Percentiles rank a stretch among this genome's conserved stretches.
Evolutionary conservation across 805 yeast species (phyloP).

Genomic region (Pichia thaimueangensis): DNA sequence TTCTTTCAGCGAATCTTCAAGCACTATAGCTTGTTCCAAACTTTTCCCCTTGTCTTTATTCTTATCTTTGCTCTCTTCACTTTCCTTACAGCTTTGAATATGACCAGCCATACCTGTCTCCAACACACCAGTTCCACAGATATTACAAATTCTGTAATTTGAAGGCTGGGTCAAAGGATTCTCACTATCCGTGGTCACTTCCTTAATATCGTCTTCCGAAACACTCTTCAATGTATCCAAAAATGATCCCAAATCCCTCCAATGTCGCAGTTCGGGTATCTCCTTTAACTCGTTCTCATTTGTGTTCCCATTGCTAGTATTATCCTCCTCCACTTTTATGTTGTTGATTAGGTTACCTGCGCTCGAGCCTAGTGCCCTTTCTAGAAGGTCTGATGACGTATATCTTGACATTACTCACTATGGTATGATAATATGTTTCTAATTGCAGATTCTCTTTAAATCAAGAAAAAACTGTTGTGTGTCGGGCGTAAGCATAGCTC

Average conservation of each 20-base stretch:
- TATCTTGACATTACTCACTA: background rate
- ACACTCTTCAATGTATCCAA: slow-evolving; percentile 26
- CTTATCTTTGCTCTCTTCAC: background rate
- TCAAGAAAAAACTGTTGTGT: too few species aligned
- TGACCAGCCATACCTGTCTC: slow-evolving; percentile 34
- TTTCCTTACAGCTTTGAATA: slow-evolving; percentile 30
- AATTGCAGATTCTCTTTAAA: too few species aligned
- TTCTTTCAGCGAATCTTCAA: background rate
- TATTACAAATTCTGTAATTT: slow-evolving; percentile 41
- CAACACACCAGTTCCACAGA: slow-evolving; percentile 41
- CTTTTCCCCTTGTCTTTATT: background rate
- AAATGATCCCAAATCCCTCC: slow-evolving; percentile 33
- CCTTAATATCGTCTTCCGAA: slow-evolving; percentile 10
- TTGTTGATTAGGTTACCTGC: background rate
- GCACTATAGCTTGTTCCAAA: background rate
- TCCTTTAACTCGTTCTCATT: background rate
- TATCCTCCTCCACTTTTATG: background rate
- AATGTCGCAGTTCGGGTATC: slow-evolving; percentile 23
- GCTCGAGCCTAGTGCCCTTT: slow-evolving; percentile 3
- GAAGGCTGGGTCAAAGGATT: slow-evolving; percentile 35
- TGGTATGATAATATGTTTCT: too few species aligned
- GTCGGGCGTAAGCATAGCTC: too few species aligned
- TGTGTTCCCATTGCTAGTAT: background rate
- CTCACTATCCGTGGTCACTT: slow-evolving; percentile 4
- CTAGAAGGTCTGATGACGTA: slow-evolving; percentile 1